These are phyloP conservation scores for Iris pallida DNA, from an alignment of 116 monocot genomes.

Conservation along the genomic window DNA sequence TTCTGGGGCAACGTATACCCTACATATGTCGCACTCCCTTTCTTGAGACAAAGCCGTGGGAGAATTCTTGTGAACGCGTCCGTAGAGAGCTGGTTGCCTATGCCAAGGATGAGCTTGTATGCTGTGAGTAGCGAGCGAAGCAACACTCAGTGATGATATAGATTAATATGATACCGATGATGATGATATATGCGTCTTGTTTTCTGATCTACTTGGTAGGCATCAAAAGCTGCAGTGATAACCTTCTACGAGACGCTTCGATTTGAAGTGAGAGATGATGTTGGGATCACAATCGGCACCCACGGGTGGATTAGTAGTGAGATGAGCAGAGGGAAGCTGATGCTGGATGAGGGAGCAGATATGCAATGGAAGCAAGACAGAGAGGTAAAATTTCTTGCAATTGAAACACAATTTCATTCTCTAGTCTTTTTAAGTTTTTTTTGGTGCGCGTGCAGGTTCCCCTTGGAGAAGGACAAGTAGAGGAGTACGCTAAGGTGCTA, in stretches of 20 bases:
- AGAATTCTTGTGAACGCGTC: conserved; percentile 74
- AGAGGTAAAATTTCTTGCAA: conserved; percentile 54
- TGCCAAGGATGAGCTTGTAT: conserved; percentile 84
- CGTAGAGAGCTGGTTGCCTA: conserved; percentile 65
- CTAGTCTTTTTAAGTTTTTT: too few species aligned
- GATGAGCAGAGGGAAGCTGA: conserved; percentile 49
- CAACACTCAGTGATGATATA: too few species aligned
- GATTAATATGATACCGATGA: too few species aligned
- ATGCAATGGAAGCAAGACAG: conserved; percentile 82
- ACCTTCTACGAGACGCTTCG: conserved; percentile 76
- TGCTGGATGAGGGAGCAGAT: conserved; percentile 77
- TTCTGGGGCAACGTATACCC: conserved; percentile 85
- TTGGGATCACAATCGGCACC: conserved; percentile 75
- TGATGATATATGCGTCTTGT: too few species aligned
- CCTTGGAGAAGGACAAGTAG: conserved; percentile 30
- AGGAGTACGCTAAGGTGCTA: conserved; percentile 46
- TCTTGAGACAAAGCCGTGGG: conserved; percentile 55
- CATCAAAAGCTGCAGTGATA: conserved; percentile 75
- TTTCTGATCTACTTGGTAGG: conserved; percentile 20
- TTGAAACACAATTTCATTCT: too few species aligned
- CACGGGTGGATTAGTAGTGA: conserved; percentile 73
- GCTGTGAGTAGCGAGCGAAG: conserved; percentile 32
- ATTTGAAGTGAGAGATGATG: conserved; percentile 54
- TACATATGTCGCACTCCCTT: conserved; percentile 67
- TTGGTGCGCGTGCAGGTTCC: conserved; percentile 41